Conservation (phyloP, 768 basidiomycete genomes). For the Mycena rebaudengoi region DNA sequence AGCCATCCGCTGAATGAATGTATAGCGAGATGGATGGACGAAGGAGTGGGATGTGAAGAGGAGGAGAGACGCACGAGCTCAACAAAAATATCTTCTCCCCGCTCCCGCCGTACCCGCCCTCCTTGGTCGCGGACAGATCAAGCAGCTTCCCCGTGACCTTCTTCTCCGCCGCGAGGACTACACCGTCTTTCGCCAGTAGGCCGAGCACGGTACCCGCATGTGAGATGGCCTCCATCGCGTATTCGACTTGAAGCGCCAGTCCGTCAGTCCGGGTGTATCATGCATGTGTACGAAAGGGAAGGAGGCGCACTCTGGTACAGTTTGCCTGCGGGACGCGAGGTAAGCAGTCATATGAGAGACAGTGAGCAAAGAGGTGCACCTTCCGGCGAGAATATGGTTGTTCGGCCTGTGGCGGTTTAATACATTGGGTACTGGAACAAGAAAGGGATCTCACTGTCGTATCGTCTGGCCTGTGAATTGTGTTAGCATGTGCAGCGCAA, state of each 20-base stretch:
- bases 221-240: constrained; percentile 99
- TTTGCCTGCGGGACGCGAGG: constrained; percentile 76
- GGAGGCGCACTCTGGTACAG: constrained; percentile 90
- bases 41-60: not conserved
- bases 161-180: constrained; percentile 94
- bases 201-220: constrained; percentile 95
- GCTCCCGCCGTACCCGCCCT: constrained; percentile 92
- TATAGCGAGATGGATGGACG: too few relatives aligned
- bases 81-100: constrained; percentile 98
- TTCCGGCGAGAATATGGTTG: constrained; percentile 99
- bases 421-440: too few relatives aligned
- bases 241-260: constrained; percentile 75
- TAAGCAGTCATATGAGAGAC: constrained; percentile 8
- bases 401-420: too few relatives aligned
- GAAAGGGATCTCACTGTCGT: too few relatives aligned
- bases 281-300: too few relatives aligned
- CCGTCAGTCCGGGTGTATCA: constrained; percentile 5
- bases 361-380: constrained; percentile 56
- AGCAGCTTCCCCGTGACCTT: constrained; percentile 98
- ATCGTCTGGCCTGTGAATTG: constrained; percentile 80
- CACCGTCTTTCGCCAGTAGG: constrained; percentile 88
- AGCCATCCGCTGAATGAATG: too few relatives aligned
- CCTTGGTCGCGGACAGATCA: constrained; percentile 86
- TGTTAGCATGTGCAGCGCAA: constrained; percentile 5
- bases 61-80: constrained; percentile 72